These are phyloP conservation scores for Penicillium odoratum DNA, from an alignment of 495 filamentous ascomycete species.

Conservation along the genomic window DNA sequence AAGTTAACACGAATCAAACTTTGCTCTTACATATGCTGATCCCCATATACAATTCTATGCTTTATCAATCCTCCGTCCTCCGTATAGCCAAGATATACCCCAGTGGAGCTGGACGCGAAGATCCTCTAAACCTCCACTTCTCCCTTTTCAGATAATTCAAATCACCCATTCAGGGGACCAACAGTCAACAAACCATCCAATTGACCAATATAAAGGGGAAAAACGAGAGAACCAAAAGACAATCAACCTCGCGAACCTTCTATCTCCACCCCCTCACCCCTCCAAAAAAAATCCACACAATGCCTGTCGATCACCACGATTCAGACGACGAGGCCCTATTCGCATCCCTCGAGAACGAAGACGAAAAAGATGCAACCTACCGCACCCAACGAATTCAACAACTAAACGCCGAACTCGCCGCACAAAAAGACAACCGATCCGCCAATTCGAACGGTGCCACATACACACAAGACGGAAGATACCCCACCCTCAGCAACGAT, in stretches of 20 bases:
- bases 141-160: background rate
- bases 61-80: too few relatives aligned
- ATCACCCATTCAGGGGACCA: background rate
- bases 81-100: background rate
- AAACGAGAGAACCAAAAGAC: background rate
- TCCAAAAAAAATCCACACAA: background rate
- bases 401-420: constrained; percentile 62
- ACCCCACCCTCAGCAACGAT: constrained; percentile 63
- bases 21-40: too few relatives aligned
- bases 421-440: constrained; percentile 39
- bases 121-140: background rate
- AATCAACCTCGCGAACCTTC: background rate
- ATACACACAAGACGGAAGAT: constrained; percentile 42
- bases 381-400: constrained; percentile 71
- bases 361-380: constrained; percentile 55
- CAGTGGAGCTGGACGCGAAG: background rate
- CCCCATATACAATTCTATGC: too few relatives aligned
- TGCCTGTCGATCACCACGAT: constrained; percentile 7
- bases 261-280: background rate
- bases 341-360: constrained; percentile 64
- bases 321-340: constrained; percentile 75
- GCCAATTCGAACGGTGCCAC: constrained; percentile 25
- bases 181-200: background rate
- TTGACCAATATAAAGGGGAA: background rate
- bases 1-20: too few relatives aligned